Evolutionary conservation across 768 basidiomycete species (phyloP), one percentile per base, ranked within the genome.

Genomic region (Termitomyces sp.): DNA sequence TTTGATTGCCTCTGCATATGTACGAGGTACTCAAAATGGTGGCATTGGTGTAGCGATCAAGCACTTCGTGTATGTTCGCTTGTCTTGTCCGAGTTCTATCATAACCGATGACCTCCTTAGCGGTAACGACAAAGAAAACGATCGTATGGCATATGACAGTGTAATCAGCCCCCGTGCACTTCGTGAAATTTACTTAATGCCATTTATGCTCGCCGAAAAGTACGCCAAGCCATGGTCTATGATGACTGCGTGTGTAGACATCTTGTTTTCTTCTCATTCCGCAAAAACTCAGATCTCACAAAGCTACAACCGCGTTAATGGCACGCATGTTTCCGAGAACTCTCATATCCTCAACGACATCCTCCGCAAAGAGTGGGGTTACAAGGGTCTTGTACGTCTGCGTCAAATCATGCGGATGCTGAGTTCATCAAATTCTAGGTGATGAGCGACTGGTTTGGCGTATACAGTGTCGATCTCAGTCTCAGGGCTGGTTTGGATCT

Each of bases 371-470:
- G 90, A 91, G 64, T 91, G 90, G 89, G 78, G 80, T 40, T 88
- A 80, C 61, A 73, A 85, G n/a, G 86, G 86, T 3, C 69, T 83
- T 68, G 78, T 78, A 60, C 3, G 72, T 64, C 10, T 35, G 17
- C 28, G 11, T 39, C 28, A 17, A 52, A 16, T 27, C 5, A 8
- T 14, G 16, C 14, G 37, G 41, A 47, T 35, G n/a, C 19, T 21
- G 49, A 12, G 16, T n/a, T 19, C 7, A 25, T 42, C 39, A 11
- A 9, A 42, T 21, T 17, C 39, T 21, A 80, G 72, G 74, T 88
- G 56, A 91, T 92, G 88, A 88, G 86, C 57, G 91, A 92, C 67
- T 94, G 91, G 90, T 88, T 86, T 56, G 90, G 90, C 1, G 71
- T 79, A 2, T 91, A 91, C 72, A 80, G 83, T 52, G 73, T 89